Conservation (phyloP, 495 filamentous ascomycete genomes). For the Platismatia glauca region DNA sequence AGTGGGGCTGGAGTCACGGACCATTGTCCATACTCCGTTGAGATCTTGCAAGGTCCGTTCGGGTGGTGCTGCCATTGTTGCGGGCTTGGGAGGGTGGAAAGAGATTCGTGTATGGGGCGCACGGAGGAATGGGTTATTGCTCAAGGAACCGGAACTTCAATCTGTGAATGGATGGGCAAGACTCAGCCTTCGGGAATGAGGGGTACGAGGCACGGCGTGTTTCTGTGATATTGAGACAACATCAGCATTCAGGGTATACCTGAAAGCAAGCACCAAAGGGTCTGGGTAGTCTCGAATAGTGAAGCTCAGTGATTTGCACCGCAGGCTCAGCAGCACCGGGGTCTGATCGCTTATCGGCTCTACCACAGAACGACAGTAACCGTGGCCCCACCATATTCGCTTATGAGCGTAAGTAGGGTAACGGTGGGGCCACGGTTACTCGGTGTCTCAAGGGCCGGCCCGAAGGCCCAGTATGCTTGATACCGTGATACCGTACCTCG, state of each 20-base stretch:
- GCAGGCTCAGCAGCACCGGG: neutral
- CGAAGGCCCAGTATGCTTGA: no score
- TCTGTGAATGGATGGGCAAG: neutral
- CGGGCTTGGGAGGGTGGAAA: constrained; percentile 25
- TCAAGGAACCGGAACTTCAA: no score
- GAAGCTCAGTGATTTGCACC: no score
- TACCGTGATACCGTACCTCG: no score
- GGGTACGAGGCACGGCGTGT: neutral
- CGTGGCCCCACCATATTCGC: no score
- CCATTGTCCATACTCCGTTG: constrained; percentile 71
- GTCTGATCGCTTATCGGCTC: neutral
- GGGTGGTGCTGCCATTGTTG: constrained; percentile 72
- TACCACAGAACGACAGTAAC: no score
- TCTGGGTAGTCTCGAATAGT: no score
- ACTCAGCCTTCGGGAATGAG: neutral
- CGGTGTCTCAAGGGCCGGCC: constrained; percentile 12
- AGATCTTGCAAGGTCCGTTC: constrained; percentile 64
- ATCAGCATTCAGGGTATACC: no score
- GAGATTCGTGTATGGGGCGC: neutral
- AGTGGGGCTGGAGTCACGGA: constrained; percentile 31
- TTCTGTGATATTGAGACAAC: no score
- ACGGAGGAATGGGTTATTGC: neutral
- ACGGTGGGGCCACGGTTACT: no score
- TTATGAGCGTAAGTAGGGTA: no score
- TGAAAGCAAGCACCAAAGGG: no score